Conservation (phyloP, 208 protist genomes). For the Leptomonas pyrrhocoris region DNA sequence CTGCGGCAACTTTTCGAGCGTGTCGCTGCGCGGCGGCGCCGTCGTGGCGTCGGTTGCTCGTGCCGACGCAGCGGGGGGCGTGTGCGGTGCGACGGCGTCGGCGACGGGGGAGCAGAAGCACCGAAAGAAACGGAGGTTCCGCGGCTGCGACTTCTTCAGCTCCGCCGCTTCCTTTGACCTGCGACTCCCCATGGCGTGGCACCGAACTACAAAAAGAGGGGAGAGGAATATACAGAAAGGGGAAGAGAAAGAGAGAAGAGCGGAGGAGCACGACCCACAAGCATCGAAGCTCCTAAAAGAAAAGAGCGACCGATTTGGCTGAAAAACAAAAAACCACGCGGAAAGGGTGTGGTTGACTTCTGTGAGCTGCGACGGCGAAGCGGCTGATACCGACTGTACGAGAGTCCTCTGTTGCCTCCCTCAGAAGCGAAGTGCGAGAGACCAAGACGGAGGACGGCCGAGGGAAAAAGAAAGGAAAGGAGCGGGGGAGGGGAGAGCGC, state of each 20-base stretch:
- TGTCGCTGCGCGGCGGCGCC: neutral
- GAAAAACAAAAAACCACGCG: too few relatives aligned
- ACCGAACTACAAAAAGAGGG: neutral
- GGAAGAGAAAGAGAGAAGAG: too few relatives aligned
- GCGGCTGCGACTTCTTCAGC: neutral
- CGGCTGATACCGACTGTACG: too few relatives aligned
- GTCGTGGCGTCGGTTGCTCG: neutral
- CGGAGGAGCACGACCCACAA: too few relatives aligned
- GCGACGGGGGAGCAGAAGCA: neutral
- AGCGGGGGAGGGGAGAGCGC: neutral
- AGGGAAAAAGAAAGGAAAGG: slow-evolving; percentile 4
- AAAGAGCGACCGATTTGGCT: too few relatives aligned
- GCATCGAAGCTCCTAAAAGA: too few relatives aligned
- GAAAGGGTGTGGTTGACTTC: too few relatives aligned
- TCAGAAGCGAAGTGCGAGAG: neutral
- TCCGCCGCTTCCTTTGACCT: too few relatives aligned
- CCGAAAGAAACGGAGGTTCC: neutral
- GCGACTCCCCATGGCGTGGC: too few relatives aligned
- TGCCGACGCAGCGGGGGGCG: neutral
- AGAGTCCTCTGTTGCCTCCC: too few relatives aligned
- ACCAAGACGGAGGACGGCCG: neutral
- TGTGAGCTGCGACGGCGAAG: too few relatives aligned
- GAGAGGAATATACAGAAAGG: too few relatives aligned
- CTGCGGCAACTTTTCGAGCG: neutral
- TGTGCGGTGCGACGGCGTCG: neutral